Conservation (phyloP, 768 basidiomycete genomes). For the Tubosaeta sp. region DNA sequence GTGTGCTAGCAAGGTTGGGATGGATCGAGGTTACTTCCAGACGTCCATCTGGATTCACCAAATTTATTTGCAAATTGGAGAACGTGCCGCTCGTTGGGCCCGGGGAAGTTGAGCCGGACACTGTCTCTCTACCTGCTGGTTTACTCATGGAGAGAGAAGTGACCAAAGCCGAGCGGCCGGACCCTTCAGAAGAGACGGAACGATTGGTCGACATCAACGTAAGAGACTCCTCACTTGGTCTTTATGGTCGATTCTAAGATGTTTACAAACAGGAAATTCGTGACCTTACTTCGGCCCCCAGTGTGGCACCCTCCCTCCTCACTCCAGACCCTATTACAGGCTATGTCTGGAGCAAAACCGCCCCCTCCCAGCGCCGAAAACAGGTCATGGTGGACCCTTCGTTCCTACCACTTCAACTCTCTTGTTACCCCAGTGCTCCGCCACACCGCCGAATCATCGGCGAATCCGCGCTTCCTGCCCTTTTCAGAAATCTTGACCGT, state of each 20-base stretch:
- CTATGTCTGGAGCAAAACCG: conserved; percentile 83
- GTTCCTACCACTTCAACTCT: conserved; percentile 82
- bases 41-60: conserved; percentile 84
- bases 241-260: conserved; percentile 5
- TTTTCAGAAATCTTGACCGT: conserved; percentile 67
- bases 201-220: conserved; percentile 6
- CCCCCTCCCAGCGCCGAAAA: conserved; percentile 86
- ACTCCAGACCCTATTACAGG: conserved; percentile 74
- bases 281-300: conserved; percentile 5
- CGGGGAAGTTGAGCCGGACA: conserved; percentile 81
- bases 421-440: conserved; percentile 55
- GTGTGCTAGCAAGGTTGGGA: conserved; percentile 63
- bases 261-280: conserved; percentile 20
- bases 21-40: conserved; percentile 88
- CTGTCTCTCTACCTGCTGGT: conserved; percentile 65
- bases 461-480: conserved; percentile 49
- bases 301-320: conserved; percentile 22
- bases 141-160: conserved; percentile 64
- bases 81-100: conserved; percentile 83
- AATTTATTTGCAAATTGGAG: conserved; percentile 80
- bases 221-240: not conserved
- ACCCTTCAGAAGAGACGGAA: conserved; percentile 19
- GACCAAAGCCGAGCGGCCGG: conserved; percentile 29
- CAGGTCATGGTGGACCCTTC: conserved; percentile 81
- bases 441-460: conserved; percentile 46